These are phyloP conservation scores for Chenopodium album DNA, from an alignment of 148 eudicot genomes.

Conservation along the genomic window DNA sequence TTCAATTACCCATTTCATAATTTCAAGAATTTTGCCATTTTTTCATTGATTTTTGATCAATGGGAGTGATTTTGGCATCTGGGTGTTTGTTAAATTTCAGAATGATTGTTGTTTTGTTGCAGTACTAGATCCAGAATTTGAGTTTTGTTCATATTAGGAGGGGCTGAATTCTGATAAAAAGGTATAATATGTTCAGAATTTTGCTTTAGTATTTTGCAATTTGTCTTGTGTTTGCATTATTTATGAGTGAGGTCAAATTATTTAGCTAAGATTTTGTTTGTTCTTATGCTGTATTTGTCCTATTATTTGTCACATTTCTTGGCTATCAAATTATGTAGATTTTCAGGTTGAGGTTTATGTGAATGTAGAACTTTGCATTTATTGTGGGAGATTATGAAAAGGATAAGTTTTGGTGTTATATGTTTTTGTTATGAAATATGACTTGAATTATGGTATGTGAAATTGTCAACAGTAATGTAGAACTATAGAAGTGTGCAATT, in stretches of 20 bases:
- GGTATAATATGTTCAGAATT: background rate
- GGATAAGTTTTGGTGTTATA: background rate
- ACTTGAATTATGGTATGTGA: slow-evolving; percentile 14
- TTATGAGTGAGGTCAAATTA: slow-evolving; percentile 18
- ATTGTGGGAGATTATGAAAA: slow-evolving; percentile 16
- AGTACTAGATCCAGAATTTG: slow-evolving; percentile 15
- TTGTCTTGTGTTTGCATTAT: slow-evolving; percentile 8
- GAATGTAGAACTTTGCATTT: slow-evolving; percentile 1
- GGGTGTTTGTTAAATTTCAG: slow-evolving; percentile 23
- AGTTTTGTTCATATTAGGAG: background rate
- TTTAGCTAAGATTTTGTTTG: slow-evolving; percentile 9
- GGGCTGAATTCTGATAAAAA: slow-evolving; percentile 15
- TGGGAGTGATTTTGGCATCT: slow-evolving; percentile 28
- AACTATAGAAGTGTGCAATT: background rate
- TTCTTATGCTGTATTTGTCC: slow-evolving; percentile 13
- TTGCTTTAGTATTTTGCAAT: slow-evolving; percentile 9
- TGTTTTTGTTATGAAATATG: background rate
- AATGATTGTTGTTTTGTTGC: slow-evolving; percentile 17
- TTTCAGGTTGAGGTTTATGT: slow-evolving; percentile 15
- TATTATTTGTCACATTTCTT: slow-evolving; percentile 16
- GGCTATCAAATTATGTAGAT: background rate
- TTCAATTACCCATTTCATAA: slow-evolving; percentile 18
- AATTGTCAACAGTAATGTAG: background rate
- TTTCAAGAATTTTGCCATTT: slow-evolving; percentile 1
- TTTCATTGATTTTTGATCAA: slow-evolving; percentile 13